A percentile compares a stretch with the other conserved stretches of the same genome.
Evolutionary conservation across 148 eudicot genomes (phyloP).

Genomic region (Gaultheria prostrata): DNA sequence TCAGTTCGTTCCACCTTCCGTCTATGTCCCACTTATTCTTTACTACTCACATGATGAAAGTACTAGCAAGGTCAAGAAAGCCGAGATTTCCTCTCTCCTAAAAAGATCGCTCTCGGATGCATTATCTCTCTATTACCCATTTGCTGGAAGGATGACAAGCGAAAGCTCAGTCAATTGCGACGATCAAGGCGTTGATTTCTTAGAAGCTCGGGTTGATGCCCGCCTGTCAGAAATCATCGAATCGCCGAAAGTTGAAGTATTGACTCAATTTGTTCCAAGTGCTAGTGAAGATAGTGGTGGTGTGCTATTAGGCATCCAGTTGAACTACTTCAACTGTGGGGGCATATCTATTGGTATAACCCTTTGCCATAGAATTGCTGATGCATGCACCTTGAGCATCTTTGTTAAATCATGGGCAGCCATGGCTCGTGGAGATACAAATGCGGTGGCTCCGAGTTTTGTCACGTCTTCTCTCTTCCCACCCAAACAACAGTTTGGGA

Average conservation of each 20-base stretch:
- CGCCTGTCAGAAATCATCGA: conserved; percentile 24
- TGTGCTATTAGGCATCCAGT: conserved; percentile 28
- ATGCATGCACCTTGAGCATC: conserved; percentile 27
- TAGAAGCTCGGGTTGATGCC: conserved; percentile 22
- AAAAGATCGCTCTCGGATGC: conserved; percentile 27
- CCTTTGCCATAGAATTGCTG: conserved; percentile 33
- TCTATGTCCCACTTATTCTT: conserved; percentile 29
- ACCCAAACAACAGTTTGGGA: conserved; percentile 1
- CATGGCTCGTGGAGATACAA: conserved; percentile 1
- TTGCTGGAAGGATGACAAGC: conserved; percentile 37
- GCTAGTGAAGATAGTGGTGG: conserved; percentile 4
- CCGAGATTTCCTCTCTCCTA: conserved; percentile 8
- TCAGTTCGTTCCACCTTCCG: conserved; percentile 30
- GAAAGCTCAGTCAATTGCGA: conserved; percentile 34
- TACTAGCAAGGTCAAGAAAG: conserved; percentile 4
- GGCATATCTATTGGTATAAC: conserved; percentile 34
- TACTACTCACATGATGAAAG: conserved; percentile 23
- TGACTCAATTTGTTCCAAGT: conserved; percentile 30
- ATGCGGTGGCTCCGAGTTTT: conserved; percentile 23
- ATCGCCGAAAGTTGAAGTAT: conserved; percentile 13
- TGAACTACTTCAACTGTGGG: conserved; percentile 30
- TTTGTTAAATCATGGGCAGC: conserved; percentile 41
- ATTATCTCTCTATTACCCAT: conserved; percentile 38
- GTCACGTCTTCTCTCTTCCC: conserved; percentile 31
- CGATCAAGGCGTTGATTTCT: conserved; percentile 36